Conservation (phyloP, 345 rosid genomes). For the Citrus mangshanensis region DNA sequence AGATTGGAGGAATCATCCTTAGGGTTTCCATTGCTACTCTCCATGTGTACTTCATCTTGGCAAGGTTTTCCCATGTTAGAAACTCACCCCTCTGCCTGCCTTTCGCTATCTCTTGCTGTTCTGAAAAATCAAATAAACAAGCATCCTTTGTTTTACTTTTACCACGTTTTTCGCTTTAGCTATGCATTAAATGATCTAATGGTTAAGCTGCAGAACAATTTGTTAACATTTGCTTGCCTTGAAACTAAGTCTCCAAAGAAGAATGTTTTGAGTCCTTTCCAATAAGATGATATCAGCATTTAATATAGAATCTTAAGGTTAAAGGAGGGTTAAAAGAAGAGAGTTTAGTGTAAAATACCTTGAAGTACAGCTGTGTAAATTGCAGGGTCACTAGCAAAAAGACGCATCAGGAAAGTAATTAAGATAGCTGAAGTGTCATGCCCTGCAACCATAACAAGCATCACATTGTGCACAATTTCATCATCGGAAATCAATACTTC, state of each 20-base stretch:
- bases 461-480: slow-evolving; percentile 49
- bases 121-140: slow-evolving; percentile 26
- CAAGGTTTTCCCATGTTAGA: slow-evolving; percentile 52
- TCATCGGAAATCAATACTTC: slow-evolving; percentile 29
- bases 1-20: slow-evolving; percentile 43
- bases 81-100: slow-evolving; percentile 35
- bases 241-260: not conserved
- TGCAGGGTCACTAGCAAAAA: slow-evolving; percentile 38
- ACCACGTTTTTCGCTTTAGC: no score
- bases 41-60: no score
- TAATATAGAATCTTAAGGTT: not conserved
- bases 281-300: not conserved
- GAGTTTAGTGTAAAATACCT: slow-evolving; percentile 27
- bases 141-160: not conserved
- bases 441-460: slow-evolving; percentile 59
- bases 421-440: slow-evolving; percentile 49
- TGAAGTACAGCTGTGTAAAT: slow-evolving; percentile 41
- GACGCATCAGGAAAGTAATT: slow-evolving; percentile 44
- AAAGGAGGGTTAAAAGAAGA: not conserved
- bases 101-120: slow-evolving; percentile 47
- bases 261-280: not conserved
- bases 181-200: no score
- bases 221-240: not conserved
- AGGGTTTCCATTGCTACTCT: no score
- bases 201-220: not conserved